Evolutionary conservation across 2,329 filamentous ascomycete species (phyloP), one percentile per base, ranked within the genome.

Genomic region (Colletotrichum plurivorum): DNA sequence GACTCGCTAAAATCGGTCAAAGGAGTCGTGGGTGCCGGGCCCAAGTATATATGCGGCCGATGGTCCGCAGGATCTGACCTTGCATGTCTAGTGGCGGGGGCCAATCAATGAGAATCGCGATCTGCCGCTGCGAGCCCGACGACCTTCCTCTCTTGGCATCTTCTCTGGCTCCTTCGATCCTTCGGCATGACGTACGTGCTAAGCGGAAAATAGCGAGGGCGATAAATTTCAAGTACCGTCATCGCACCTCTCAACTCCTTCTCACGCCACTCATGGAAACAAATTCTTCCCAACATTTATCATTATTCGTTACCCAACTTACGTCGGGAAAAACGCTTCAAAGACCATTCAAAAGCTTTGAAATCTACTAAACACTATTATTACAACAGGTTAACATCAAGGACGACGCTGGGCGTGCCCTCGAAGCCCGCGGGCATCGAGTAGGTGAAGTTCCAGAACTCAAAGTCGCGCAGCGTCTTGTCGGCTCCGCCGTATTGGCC

Each of bases 381-480:
- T n/a, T 58, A 69, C 31, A 61, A 27, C 16, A 61, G 31, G 22
- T 25, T 61, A 15, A 71, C 15, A 25, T 71, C 67, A 5, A 71
- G 67, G 1, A 58, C 52, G 15, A 71, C 51, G 20, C 43, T 67
- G 13, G 70, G 70, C 16, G 46, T 83, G 3, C 75, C 78, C 12
- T 71, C 71, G 41, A 76, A 80, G 18, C 72, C 75, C 5, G 57
- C 41, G 2, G 82, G 81, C 80, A 84, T 81, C 0, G 74, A 73
- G 60, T 82, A 84, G 0, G 81, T 84, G 22, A 84, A 82, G 72
- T 84, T 84, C 70, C 84, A 85, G 63, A 81, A 80, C 71, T 85
- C 83, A 67, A 84, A 85, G 57, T 84, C 81, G 57, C 77, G 69
- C 2, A 81, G 72, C 0, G 74, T 69, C 9, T 63, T 71, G 20